phyloP scores from a whole-genome alignment of 2,329 filamentous ascomycete genomes.

The Rhexocercosporidium sp. region DNA sequence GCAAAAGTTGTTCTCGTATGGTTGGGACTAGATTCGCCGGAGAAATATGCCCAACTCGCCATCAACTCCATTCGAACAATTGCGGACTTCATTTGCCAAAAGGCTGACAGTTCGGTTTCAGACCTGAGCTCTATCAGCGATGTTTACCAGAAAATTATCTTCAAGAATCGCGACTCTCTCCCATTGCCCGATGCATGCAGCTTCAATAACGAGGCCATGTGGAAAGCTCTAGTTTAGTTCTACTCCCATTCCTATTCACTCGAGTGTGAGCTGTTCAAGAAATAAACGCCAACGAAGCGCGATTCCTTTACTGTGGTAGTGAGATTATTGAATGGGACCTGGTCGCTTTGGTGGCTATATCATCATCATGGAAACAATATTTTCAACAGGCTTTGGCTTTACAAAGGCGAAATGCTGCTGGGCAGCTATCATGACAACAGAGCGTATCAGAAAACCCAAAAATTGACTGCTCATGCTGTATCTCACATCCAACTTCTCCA shows the following conservation, averaged over 20 bases:
- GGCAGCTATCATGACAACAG: constrained; percentile 34
- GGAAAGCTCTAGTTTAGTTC: constrained; percentile 33
- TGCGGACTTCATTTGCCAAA: constrained; percentile 19
- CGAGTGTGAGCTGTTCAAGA: constrained; percentile 35
- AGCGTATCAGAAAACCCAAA: constrained; percentile 31
- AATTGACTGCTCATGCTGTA: constrained; percentile 39
- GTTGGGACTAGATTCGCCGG: constrained; percentile 25
- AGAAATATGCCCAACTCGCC: constrained; percentile 10
- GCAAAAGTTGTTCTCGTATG: constrained; percentile 37
- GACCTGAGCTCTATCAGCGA: constrained; percentile 12
- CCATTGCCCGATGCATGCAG: constrained; percentile 29
- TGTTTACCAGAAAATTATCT: constrained; percentile 26
- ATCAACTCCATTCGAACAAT: constrained; percentile 13
- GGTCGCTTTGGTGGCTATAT: constrained; percentile 37
- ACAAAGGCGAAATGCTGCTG: constrained; percentile 36
- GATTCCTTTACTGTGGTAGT: constrained; percentile 32
- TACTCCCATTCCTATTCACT: constrained; percentile 34
- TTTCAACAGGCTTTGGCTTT: constrained; percentile 34
- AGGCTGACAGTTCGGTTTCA: constrained; percentile 12
- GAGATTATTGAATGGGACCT: constrained; percentile 34
- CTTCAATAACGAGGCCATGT: constrained; percentile 30
- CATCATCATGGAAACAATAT: constrained; percentile 36
- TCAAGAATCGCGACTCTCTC: constrained; percentile 28
- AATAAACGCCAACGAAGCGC: constrained; percentile 32
- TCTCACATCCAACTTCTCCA: constrained; percentile 34